A percentile compares a stretch with the other conserved stretches of the same genome.
Conservation (phyloP, 73 alveolate species). For the Breviolum minutum region DNA sequence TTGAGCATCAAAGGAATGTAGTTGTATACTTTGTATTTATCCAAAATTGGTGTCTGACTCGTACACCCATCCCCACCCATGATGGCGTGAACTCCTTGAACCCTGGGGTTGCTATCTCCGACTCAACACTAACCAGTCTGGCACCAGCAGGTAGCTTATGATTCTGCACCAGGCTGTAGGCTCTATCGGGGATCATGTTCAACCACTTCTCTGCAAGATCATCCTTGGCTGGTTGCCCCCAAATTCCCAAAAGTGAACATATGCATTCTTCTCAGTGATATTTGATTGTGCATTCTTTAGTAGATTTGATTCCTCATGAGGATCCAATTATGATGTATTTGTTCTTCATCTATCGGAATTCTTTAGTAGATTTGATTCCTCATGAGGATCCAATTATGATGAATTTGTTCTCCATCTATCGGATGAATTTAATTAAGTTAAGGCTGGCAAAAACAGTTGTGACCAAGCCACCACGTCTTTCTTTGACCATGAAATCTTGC, state of each 20-base stretch:
- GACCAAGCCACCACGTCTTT: neutral
- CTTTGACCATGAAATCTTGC: neutral
- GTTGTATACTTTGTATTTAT: too few relatives aligned
- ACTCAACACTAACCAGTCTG: neutral
- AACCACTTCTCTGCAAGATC: neutral
- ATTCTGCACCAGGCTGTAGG: neutral
- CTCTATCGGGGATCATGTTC: neutral
- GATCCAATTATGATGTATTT: neutral
- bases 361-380: too few relatives aligned
- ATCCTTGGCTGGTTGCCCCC: neutral
- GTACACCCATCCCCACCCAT: too few relatives aligned
- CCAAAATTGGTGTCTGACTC: too few relatives aligned
- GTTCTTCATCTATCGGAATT: neutral
- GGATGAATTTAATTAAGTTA: neutral
- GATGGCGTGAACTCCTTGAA: neutral
- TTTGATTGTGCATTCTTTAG: too few relatives aligned
- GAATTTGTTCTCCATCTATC: neutral
- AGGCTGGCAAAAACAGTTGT: too few relatives aligned
- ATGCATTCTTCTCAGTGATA: too few relatives aligned
- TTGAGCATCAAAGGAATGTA: too few relatives aligned
- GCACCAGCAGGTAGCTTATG: neutral
- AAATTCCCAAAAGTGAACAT: neutral
- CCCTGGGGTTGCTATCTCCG: neutral
- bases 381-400: neutral
- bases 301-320: too few relatives aligned